Conservation (phyloP, 2,329 filamentous ascomycete species). For the Aureobasidium vineae region DNA sequence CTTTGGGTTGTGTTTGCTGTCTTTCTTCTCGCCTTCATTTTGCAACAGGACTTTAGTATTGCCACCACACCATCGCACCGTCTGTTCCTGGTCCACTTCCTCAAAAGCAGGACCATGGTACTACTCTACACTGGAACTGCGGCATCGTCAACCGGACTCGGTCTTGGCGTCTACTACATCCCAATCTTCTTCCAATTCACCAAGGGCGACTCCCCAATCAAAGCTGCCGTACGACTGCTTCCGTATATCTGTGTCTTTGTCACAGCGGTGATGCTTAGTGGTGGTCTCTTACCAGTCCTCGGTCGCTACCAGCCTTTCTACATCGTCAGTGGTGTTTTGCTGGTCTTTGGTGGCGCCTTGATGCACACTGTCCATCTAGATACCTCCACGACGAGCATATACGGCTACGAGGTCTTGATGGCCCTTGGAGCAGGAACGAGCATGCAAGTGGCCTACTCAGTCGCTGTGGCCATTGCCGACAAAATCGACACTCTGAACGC, state of each 20-base stretch:
- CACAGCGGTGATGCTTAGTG: neutral
- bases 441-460: slow-evolving; percentile 31
- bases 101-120: neutral
- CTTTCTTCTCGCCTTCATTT: slow-evolving; percentile 45
- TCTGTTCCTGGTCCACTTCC: slow-evolving; percentile 52
- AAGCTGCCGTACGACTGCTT: slow-evolving; percentile 45
- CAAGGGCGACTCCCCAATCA: slow-evolving; percentile 44
- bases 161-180: slow-evolving; percentile 49
- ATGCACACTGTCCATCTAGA: slow-evolving; percentile 34
- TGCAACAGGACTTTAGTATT: slow-evolving; percentile 54
- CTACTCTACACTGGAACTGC: neutral
- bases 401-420: slow-evolving; percentile 32
- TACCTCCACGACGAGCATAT: slow-evolving; percentile 32
- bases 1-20: slow-evolving; percentile 51
- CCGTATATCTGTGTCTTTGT: slow-evolving; percentile 40
- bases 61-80: slow-evolving; percentile 47
- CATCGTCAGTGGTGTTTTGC: slow-evolving; percentile 40
- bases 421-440: slow-evolving; percentile 30
- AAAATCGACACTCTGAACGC: neutral
- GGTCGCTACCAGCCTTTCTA: slow-evolving; percentile 47
- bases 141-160: neutral
- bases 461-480: slow-evolving; percentile 27
- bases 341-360: slow-evolving; percentile 40
- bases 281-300: slow-evolving; percentile 40
- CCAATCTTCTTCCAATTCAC: slow-evolving; percentile 51